phyloP scores from a whole-genome alignment of 78 protist species.

The Monocercomonoides exilis region DNA sequence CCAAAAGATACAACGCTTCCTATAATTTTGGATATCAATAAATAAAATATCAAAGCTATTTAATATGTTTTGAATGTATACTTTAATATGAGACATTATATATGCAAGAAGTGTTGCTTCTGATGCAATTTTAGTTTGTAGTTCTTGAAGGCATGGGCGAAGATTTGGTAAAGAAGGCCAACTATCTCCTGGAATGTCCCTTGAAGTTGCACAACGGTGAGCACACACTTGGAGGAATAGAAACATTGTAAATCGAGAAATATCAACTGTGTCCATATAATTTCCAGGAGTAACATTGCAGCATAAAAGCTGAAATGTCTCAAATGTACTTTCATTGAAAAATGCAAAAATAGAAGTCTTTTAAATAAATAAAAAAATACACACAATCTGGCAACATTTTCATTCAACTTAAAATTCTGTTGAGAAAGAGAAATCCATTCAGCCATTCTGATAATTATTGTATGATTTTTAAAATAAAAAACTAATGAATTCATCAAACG shows the following conservation, averaged over 20 bases:
- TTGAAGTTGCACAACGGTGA: background rate
- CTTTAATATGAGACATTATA: background rate
- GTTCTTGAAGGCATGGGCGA: background rate
- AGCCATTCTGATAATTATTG: background rate
- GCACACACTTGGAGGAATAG: constrained; percentile 12
- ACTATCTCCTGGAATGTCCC: background rate
- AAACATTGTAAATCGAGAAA: background rate
- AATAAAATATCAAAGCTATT: background rate
- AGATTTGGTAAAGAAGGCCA: background rate
- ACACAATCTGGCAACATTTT: background rate
- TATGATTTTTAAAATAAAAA: background rate
- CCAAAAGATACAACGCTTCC: background rate
- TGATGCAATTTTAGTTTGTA: background rate
- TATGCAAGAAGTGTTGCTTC: background rate
- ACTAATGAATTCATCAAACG: background rate
- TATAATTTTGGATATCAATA: too few species aligned
- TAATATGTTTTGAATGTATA: background rate
- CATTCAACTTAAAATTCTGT: background rate
- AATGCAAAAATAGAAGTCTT: background rate
- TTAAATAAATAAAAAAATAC: background rate
- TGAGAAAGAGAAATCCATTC: background rate
- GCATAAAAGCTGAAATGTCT: background rate
- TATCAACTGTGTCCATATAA: background rate
- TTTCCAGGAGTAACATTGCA: background rate
- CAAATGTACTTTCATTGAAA: background rate